These are phyloP conservation scores for Glomus cerebriforme DNA, from an alignment of 192 early-diverging fungal species.

Conservation along the genomic window DNA sequence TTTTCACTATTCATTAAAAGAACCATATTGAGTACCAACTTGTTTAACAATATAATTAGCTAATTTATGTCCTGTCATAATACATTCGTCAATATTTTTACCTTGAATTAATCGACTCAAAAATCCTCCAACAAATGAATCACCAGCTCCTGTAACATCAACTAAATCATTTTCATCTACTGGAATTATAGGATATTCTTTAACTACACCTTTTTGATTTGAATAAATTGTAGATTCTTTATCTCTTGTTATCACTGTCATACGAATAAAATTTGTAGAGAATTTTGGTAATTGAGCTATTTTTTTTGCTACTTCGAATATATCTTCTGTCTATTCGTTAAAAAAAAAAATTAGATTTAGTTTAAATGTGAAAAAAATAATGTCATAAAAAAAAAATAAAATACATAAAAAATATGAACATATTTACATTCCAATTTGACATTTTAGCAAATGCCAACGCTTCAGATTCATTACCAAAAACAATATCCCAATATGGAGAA, in stretches of 20 bases:
- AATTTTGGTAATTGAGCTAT: slow-evolving; percentile 83
- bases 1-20: too few relatives aligned
- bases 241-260: slow-evolving; percentile 94
- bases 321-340: slow-evolving; percentile 48
- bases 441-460: slow-evolving; percentile 80
- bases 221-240: slow-evolving; percentile 74
- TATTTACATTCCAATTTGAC: slow-evolving; percentile 59
- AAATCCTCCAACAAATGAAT: slow-evolving; percentile 96
- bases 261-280: slow-evolving; percentile 67
- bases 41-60: slow-evolving; percentile 84
- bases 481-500: slow-evolving; percentile 84
- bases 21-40: slow-evolving; percentile 53
- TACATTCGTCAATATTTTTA: slow-evolving; percentile 57
- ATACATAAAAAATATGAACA: too few relatives aligned
- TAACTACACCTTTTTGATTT: slow-evolving; percentile 59
- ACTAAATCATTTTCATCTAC: slow-evolving; percentile 73
- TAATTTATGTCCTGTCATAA: slow-evolving; percentile 89
- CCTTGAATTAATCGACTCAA: slow-evolving; percentile 81
- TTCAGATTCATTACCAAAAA: slow-evolving; percentile 98
- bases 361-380: too few relatives aligned
- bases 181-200: slow-evolving; percentile 62
- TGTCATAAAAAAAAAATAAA: background rate
- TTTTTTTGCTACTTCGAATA: slow-evolving; percentile 79
- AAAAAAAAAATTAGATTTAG: background rate
- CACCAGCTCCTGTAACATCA: slow-evolving; percentile 98